Base-by-base conservation (phyloP, 129 eudicot genomes). In the Glebionis coronaria region DNA sequence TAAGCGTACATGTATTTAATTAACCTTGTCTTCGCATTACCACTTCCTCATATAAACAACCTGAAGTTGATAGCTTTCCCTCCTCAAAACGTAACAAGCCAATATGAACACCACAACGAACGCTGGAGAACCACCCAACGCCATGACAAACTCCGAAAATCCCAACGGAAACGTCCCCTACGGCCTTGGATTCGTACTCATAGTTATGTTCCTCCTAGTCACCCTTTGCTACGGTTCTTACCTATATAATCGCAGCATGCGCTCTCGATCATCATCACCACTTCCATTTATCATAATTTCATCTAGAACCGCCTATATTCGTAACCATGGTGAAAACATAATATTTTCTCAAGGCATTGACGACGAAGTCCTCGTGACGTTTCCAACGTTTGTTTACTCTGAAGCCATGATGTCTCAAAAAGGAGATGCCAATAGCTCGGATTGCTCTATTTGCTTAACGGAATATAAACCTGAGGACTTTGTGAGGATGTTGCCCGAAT, bases 211-310 rank as follows among this genome's bases (percentile, higher is more conserved):
- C 64, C n/a, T 82, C 27, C 14, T 82, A 54, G 5, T 78, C 21
- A 16, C 52, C 29, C 20, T 79, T 63, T 65, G 81, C 59, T 79
- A 70, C 65, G 27, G 45, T 31, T 66, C 83, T 49, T 74, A 65
- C 73, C 23, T 65, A 19, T 82, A 65, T 62, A 78, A 61, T 21
- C 78, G 65, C 11, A 19, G 25, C 67, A 7, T 10, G 9, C 19
- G 16, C 28, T n/a, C 63, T 53, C 56, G 60, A 38, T 25, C 68
- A 19, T 63, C 62, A 35, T 27, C 64, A 14, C 61, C 52, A 12
- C 6, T 46, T 9, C 4, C 12, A 4, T 12, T 25, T 23, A 11
- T 25, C 23, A 11, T 16, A 25, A 42, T 20, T 14, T 38, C 44
- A n/a, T 27, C 51, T 9, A 28, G 31, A 12, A 12, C 47, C 4